phyloP scores from a whole-genome alignment of 176 grass and related monocot genomes.

The Avena insularis region DNA sequence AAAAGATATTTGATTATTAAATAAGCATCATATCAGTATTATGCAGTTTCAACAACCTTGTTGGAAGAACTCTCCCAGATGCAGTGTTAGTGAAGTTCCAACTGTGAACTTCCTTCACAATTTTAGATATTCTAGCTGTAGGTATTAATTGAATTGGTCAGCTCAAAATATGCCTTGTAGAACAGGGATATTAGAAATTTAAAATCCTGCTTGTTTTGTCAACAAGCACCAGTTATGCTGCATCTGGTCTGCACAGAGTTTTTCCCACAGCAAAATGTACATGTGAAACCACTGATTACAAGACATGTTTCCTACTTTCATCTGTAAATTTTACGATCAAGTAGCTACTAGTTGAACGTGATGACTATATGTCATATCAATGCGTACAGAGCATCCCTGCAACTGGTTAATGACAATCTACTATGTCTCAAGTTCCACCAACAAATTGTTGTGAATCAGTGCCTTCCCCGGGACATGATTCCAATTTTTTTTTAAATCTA shows the following conservation, averaged over 20 bases:
- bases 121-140: slow-evolving; percentile 20
- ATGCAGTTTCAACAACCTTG: neutral
- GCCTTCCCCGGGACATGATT: neutral
- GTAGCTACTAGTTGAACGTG: neutral
- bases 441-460: neutral
- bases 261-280: neutral
- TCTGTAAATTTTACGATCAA: neutral
- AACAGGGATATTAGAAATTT: neutral
- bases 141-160: slow-evolving; percentile 1
- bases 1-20: neutral
- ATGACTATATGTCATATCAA: slow-evolving; percentile 7
- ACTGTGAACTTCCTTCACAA: slow-evolving; percentile 6
- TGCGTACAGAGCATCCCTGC: neutral
- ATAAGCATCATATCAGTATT: neutral
- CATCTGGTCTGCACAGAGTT: slow-evolving; percentile 3
- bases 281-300: neutral
- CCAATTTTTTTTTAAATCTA: neutral
- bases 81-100: slow-evolving; percentile 1
- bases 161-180: slow-evolving; percentile 12
- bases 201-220: neutral
- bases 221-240: neutral
- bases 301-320: neutral
- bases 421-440: slow-evolving; percentile 8
- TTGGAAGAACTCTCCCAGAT: neutral
- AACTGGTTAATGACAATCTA: neutral